These are phyloP conservation scores for Magnolia sinica DNA, from an alignment of 164 flowering plant species.

Conservation along the genomic window DNA sequence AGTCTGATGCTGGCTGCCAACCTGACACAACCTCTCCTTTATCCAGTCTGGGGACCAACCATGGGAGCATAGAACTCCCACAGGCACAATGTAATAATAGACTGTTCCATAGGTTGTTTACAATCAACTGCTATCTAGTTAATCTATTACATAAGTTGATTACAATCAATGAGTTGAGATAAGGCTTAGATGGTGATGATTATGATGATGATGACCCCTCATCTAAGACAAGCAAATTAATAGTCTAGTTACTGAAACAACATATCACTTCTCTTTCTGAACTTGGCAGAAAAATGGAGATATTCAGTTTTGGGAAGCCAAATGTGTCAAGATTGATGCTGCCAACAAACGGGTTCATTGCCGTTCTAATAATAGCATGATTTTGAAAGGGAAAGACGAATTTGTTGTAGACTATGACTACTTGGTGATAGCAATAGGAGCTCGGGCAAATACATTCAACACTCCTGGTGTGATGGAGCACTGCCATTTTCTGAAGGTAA, in stretches of 20 bases:
- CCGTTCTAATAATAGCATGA: slow-evolving; percentile 27
- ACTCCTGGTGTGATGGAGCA: slow-evolving; percentile 83
- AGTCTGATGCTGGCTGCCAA: too few relatives aligned
- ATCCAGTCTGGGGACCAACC: too few relatives aligned
- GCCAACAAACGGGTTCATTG: slow-evolving; percentile 53
- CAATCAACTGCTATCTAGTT: too few relatives aligned
- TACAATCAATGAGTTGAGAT: background rate
- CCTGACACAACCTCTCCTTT: too few relatives aligned
- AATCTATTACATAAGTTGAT: background rate
- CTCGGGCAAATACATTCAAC: slow-evolving; percentile 75
- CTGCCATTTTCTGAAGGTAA: slow-evolving; percentile 81
- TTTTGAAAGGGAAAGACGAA: slow-evolving; percentile 42
- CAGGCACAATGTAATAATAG: too few relatives aligned
- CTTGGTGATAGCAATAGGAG: slow-evolving; percentile 74
- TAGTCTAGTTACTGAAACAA: background rate
- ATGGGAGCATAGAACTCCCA: too few relatives aligned
- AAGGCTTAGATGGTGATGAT: background rate
- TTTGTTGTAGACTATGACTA: slow-evolving; percentile 69
- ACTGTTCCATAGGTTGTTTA: too few relatives aligned
- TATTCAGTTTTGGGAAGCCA: slow-evolving; percentile 57
- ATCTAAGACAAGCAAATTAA: too few relatives aligned
- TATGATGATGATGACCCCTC: too few relatives aligned
- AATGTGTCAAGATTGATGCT: slow-evolving; percentile 65
- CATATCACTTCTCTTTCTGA: background rate
- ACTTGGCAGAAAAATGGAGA: slow-evolving; percentile 47